Evolutionary conservation across 148 eudicot species (phyloP), one percentile per base, ranked within the genome.

Genomic region (Arctostaphylos glauca): DNA sequence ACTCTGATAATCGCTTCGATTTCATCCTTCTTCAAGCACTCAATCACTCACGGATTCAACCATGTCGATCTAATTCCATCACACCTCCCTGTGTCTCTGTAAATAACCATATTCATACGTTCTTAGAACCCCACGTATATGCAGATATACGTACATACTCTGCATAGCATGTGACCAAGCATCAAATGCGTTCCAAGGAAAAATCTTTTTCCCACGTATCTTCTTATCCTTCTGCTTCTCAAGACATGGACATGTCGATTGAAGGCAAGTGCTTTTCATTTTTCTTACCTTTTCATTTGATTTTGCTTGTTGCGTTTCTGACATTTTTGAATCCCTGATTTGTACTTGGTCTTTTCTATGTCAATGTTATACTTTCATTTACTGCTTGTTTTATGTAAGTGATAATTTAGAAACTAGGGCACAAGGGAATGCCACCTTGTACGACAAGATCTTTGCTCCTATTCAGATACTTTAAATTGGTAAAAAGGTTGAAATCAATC

Each of bases 161-260:
- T 80, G 47, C 41, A 16, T 81, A 81, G 77, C 16, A 2, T 6
- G 77, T 21, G 41, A 70, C 19, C 62, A 19, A 73, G 5, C 46
- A 14, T 80, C 59, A 41, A 79, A 84, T 84, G 86, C 83, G 82
- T 64, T 74, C 86, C 15, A 74, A 62, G 74, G 60, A 74, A 53
- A 74, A 84, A 62, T 7, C 43, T 13, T 44, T 1, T 44, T 62
- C 83, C 47, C 25, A 44, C 19, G 43, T 77, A 74, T 84, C 86
- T 38, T 23, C 83, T 59, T 52, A 82, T 31, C 50, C 50, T 43
- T 55, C 71, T 49, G 53, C 81, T 83, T 47, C 82, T 59, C 73
- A 56, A 44, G 82, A 79, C 3, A 38, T 74, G 49, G 80, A 80
- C 54, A 74, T 15, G 75, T 53, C 64, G 83, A 74, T 80, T 52